Conservation (phyloP, 2,329 filamentous ascomycete genomes). For the Stagonosporopsis chrysanthemi region DNA sequence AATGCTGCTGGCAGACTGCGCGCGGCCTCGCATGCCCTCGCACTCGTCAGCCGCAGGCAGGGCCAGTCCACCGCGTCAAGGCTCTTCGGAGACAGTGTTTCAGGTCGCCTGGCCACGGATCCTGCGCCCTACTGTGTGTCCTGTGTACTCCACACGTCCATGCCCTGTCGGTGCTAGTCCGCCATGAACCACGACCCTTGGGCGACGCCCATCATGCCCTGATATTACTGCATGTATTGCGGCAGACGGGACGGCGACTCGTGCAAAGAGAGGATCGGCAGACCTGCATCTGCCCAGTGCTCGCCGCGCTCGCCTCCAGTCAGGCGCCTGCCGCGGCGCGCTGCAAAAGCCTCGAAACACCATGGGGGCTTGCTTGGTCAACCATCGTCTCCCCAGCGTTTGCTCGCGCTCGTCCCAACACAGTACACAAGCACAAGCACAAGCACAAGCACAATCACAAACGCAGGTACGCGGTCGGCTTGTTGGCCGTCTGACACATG, state of each 20-base stretch:
- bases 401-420: neutral
- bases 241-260: conserved; percentile 9
- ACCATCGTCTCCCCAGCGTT: neutral
- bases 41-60: conserved; percentile 27
- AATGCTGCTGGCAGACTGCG: too few relatives aligned
- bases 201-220: conserved; percentile 8
- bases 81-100: conserved; percentile 9
- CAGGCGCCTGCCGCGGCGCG: neutral
- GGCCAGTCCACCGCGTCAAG: conserved; percentile 16
- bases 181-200: conserved; percentile 20
- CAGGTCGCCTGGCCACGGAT: conserved; percentile 24
- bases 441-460: too few relatives aligned
- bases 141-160: conserved; percentile 23
- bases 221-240: too few relatives aligned
- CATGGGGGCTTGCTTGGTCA: conserved; percentile 1
- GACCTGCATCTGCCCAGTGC: conserved; percentile 1
- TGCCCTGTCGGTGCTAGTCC: conserved; percentile 16
- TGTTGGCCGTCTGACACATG: conserved; percentile 19
- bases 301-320: neutral
- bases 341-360: neutral
- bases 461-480: conserved; percentile 32
- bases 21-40: too few relatives aligned
- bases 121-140: too few relatives aligned
- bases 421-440: too few relatives aligned
- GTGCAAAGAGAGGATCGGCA: neutral